Percentiles rank a stretch among this genome's conserved stretches.
Evolutionary conservation across 306 rosid genomes (phyloP).

Genomic region (Sesbania bispinosa): DNA sequence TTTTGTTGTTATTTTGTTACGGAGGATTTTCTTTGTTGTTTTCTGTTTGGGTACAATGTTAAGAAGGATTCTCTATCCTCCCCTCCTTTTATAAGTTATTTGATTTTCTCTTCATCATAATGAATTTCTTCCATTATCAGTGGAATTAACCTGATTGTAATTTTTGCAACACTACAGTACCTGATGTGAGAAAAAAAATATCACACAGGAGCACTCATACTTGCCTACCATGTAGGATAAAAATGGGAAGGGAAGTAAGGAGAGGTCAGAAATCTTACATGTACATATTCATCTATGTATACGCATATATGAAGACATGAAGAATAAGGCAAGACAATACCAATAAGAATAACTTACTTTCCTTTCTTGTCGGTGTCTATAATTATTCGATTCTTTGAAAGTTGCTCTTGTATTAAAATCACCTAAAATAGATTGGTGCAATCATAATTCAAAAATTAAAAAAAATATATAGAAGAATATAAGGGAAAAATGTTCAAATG

Average conservation of each 20-base stretch:
- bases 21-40: neutral
- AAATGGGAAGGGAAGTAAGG: neutral
- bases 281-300: neutral
- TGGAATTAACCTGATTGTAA: neutral
- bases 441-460: constrained; percentile 2
- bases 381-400: constrained; percentile 89
- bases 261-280: neutral
- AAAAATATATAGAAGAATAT: neutral
- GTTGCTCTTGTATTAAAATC: constrained; percentile 87
- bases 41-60: too few relatives aligned
- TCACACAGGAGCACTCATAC: constrained; percentile 10
- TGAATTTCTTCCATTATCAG: neutral
- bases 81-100: neutral
- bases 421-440: constrained; percentile 56
- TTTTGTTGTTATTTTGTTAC: too few relatives aligned
- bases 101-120: neutral
- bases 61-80: too few relatives aligned
- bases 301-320: neutral
- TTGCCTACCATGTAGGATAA: neutral
- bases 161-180: neutral
- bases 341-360: constrained; percentile 56
- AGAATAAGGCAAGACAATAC: constrained; percentile 7
- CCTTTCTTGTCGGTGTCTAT: constrained; percentile 83
- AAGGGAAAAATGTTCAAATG: neutral
- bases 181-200: neutral